Base-by-base conservation (phyloP, 352 stramenopile species). In the Phytophthora pini region DNA sequence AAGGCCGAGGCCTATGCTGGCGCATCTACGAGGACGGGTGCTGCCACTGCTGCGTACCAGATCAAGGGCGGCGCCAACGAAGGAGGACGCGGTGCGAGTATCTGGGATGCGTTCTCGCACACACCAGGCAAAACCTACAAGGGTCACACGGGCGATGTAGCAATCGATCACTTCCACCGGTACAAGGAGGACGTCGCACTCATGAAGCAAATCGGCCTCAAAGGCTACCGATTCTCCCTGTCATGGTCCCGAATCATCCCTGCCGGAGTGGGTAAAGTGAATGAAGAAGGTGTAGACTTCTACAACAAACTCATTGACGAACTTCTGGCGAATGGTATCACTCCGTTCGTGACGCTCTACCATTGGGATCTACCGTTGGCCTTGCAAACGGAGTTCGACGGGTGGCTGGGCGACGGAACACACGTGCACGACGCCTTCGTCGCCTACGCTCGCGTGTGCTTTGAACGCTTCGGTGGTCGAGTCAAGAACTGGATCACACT, bases 291-390 rank as follows among this genome's bases (percentile, higher is more conserved):
- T 24, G 79, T 98, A 10, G 65, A 65, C 0, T 98, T 98, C 76
- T 98, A 98, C 81, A 92, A 95, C 68, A 44, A 74, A 11, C 55
- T 98, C 0, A 96, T 98, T 69, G 70, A 98, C 64, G 74, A 81
- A 39, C 74, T 98, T n/a, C 32, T 98, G 13, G 79, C 67, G 20
- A 74, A 84, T 31, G 82, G 74, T 51, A 98, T 98, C 58, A 80
- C 88, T 51, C 95, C 95, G 36, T 85, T 90, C 43, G 87, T 98
- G 13, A 98, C 95, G 20, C 66, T 99, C n/a, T 98, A 98, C 70
- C 96, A 99, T 75, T 98, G 96, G 96, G 96, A 99, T 71, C 64
- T 98, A 24, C 95, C 95, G 7, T 76, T 97, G 47, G 57, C 67
- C 15, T 56, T 98, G 29, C 72, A 97, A 56, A 84, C 92, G 31